Evolutionary conservation across 768 basidiomycete genomes (phyloP).

Genomic region (Cyathus striatus): DNA sequence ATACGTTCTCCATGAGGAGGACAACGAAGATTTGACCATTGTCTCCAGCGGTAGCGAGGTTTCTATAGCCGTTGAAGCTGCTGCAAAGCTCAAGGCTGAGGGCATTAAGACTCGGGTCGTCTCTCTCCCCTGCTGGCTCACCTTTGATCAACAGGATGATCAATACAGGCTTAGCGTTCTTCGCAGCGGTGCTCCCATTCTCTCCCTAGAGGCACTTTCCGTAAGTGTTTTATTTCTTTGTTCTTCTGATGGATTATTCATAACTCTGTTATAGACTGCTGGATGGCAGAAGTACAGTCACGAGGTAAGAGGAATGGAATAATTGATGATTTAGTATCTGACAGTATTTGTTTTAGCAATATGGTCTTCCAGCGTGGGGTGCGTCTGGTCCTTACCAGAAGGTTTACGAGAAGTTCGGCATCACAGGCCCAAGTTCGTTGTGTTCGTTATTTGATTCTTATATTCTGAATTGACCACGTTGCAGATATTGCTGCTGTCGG

Average conservation of each 20-base stretch:
- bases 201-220: slow-evolving; percentile 82
- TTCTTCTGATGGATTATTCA: slow-evolving; percentile 5
- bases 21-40: slow-evolving; percentile 80
- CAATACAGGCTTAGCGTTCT: slow-evolving; percentile 82
- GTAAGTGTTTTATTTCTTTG: slow-evolving; percentile 16
- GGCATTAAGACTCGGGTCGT: slow-evolving; percentile 82
- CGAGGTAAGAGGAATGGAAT: slow-evolving; percentile 38
- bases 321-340: slow-evolving; percentile 6
- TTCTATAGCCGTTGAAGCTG: slow-evolving; percentile 81
- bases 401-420: slow-evolving; percentile 88
- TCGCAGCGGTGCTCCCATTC: slow-evolving; percentile 83
- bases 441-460: neutral
- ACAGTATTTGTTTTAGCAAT: slow-evolving; percentile 43
- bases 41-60: slow-evolving; percentile 91
- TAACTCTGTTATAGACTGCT: slow-evolving; percentile 39
- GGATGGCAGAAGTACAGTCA: slow-evolving; percentile 92
- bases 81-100: slow-evolving; percentile 67
- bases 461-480: neutral
- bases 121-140: slow-evolving; percentile 85
- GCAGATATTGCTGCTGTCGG: slow-evolving; percentile 74
- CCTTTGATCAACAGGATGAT: slow-evolving; percentile 77
- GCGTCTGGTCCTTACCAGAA: slow-evolving; percentile 87
- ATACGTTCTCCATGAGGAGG: slow-evolving; percentile 82
- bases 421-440: slow-evolving; percentile 67
- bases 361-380: slow-evolving; percentile 72